These are phyloP conservation scores for Emmonsiellopsis sp. DNA, from an alignment of 2,329 filamentous ascomycete genomes.

Conservation along the genomic window DNA sequence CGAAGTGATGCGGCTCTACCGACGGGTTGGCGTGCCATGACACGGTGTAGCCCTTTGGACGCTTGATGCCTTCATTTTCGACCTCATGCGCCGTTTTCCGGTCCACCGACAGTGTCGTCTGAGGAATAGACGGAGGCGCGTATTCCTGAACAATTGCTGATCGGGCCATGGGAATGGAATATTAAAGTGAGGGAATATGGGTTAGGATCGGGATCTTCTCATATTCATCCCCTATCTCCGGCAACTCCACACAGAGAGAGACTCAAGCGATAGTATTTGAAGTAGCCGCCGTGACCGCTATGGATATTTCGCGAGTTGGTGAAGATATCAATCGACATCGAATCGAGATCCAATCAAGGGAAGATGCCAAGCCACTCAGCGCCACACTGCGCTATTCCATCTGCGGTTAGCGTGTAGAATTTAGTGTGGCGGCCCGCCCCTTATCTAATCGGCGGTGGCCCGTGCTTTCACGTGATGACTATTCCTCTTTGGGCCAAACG, in stretches of 20 bases:
- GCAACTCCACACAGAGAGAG: not conserved
- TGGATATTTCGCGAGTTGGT: not conserved
- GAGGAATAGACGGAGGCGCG: slow-evolving; percentile 27
- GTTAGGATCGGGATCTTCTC: not conserved
- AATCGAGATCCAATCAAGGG: slow-evolving; percentile 2
- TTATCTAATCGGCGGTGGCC: not conserved
- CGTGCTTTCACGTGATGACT: not conserved
- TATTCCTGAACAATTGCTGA: slow-evolving; percentile 43
- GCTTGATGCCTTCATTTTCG: slow-evolving; percentile 59
- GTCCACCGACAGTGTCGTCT: slow-evolving; percentile 38
- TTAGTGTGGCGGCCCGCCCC: not conserved
- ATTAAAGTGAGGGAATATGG: not conserved
- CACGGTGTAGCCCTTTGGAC: slow-evolving; percentile 78
- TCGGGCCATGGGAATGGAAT: slow-evolving; percentile 28
- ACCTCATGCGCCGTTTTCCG: slow-evolving; percentile 46
- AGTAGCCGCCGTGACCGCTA: not conserved
- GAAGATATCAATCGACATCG: not conserved
- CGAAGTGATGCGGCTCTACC: slow-evolving; percentile 95
- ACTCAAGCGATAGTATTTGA: not conserved
- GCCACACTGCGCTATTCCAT: not conserved
- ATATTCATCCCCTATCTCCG: not conserved
- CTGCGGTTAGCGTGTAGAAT: not conserved
- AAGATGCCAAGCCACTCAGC: not conserved
- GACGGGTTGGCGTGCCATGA: slow-evolving; percentile 93
- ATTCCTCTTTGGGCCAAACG: not conserved